These are phyloP conservation scores for Byssochlamys sp. DNA, from an alignment of 2,329 filamentous ascomycete genomes.

Conservation along the genomic window DNA sequence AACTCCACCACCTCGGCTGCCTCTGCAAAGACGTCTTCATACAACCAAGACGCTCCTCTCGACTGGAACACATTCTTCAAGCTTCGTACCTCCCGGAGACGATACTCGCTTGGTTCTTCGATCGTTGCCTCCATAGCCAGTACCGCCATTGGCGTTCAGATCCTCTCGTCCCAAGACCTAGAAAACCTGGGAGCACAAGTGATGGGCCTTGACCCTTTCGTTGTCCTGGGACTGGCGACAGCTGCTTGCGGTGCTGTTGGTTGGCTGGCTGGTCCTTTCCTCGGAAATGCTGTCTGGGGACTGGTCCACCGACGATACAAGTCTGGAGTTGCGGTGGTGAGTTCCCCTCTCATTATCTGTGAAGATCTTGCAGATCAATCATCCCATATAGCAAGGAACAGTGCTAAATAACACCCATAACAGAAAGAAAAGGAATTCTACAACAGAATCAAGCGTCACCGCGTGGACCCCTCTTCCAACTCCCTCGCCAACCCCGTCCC, in stretches of 20 bases:
- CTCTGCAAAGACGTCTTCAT: background rate
- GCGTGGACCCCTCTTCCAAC: constrained; percentile 81
- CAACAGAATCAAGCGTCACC: constrained; percentile 77
- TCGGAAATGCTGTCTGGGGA: constrained; percentile 74
- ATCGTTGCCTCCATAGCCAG: constrained; percentile 54
- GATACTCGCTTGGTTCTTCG: constrained; percentile 72
- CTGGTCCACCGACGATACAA: constrained; percentile 61
- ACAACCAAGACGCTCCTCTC: constrained; percentile 34
- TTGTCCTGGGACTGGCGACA: constrained; percentile 72
- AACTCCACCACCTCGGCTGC: constrained; percentile 18
- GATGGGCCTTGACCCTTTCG: constrained; percentile 76
- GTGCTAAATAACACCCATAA: background rate
- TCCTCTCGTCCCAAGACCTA: constrained; percentile 61
- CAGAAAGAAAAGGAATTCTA: constrained; percentile 94
- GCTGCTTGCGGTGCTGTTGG: constrained; percentile 68
- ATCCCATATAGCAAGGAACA: background rate
- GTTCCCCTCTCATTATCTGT: constrained; percentile 19
- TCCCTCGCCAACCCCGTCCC: constrained; percentile 87
- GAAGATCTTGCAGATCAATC: constrained; percentile 1
- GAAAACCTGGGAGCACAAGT: constrained; percentile 56
- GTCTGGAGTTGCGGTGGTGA: constrained; percentile 59
- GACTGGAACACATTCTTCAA: constrained; percentile 91
- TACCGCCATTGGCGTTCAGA: constrained; percentile 42
- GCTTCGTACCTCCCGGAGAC: constrained; percentile 73
- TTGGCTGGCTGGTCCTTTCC: constrained; percentile 75